Evolutionary conservation across 2,329 filamentous ascomycete species (phyloP), one percentile per base, ranked within the genome.

Genomic region (Nectriaceae sp.): DNA sequence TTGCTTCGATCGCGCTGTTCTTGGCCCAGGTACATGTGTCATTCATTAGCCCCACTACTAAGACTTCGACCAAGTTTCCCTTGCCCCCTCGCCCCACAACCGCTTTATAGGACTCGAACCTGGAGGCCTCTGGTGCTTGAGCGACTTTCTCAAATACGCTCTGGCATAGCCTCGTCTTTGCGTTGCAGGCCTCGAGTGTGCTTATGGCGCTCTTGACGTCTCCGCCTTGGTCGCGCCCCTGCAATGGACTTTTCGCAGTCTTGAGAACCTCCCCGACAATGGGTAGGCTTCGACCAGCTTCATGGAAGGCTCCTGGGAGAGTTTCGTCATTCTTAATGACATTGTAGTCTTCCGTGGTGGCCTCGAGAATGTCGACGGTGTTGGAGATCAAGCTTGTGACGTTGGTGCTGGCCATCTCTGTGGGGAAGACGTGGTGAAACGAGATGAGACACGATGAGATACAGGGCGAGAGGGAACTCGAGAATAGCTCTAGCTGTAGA

Each of bases 291-390:
- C 19, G 16, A 36, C 41, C 41, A 20, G 41, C 41, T 37, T 43
- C 26, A 21, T 43, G 41, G 41, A 43, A 43, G 21, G 41, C 41
- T 20, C 22, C 18, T n/a, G 16, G 41, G 18, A 43, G 41, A 36
- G 20, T 19, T 20, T 43, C 36, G 29, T 43, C 41, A 22, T 36
- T 29, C 22, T 43, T 43, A 29, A 43, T 19, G 22, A 18, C 19
- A 21, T 43, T 22, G 29, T 43, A 43, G 16, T 43, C 18, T 13
- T 22, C 2, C 22, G 26, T 24, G 29, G 41, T 3, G 11, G 11
- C 29, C 29, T 37, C 26, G 29, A 43, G 41, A 29, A 29, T 6
- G 6, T 6, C 6, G 6, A 13, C 13, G 6, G 24, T 29, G 6
- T 29, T 6, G 24, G 6, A 6, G 24, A 29, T 29, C 24, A 29